Evolutionary conservation across 768 basidiomycete genomes (phyloP).

Genomic region (Crucibulum laeve): DNA sequence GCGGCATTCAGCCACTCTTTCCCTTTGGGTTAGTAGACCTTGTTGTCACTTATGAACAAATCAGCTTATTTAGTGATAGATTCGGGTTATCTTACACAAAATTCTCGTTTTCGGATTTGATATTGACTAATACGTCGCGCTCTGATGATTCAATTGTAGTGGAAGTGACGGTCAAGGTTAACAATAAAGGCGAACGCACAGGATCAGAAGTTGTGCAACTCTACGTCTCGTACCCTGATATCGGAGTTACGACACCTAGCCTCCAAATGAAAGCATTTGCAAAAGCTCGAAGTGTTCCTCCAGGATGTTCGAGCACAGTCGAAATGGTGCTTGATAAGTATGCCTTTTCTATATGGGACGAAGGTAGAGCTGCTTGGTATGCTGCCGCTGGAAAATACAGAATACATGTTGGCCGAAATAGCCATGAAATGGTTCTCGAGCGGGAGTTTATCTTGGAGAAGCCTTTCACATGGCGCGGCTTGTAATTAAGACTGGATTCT

Average conservation of each 20-base stretch:
- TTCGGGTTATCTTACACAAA: conserved; percentile 75
- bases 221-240: conserved; percentile 51
- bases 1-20: conserved; percentile 52
- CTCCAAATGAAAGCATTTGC: conserved; percentile 63
- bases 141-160: conserved; percentile 25
- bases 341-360: conserved; percentile 66
- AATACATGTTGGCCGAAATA: conserved; percentile 40
- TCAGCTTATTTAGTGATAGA: conserved; percentile 23
- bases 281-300: conserved; percentile 49
- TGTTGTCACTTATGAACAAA: conserved; percentile 4
- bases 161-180: conserved; percentile 42
- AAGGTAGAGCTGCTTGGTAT: conserved; percentile 38
- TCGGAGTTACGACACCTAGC: conserved; percentile 48
- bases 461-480: conserved; percentile 24
- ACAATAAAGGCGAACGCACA: conserved; percentile 45
- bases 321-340: conserved; percentile 56
- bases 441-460: conserved; percentile 13
- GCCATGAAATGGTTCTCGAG: conserved; percentile 21
- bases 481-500: conserved; percentile 13
- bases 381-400: conserved; percentile 47
- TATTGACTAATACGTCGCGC: conserved; percentile 23
- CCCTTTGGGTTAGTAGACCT: conserved; percentile 52
- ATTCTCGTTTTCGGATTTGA: conserved; percentile 50
- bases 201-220: conserved; percentile 69
- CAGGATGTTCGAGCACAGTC: conserved; percentile 37